Evolutionary conservation across 2,329 filamentous ascomycete genomes (phyloP).

Genomic region (Fusarium robinianum): DNA sequence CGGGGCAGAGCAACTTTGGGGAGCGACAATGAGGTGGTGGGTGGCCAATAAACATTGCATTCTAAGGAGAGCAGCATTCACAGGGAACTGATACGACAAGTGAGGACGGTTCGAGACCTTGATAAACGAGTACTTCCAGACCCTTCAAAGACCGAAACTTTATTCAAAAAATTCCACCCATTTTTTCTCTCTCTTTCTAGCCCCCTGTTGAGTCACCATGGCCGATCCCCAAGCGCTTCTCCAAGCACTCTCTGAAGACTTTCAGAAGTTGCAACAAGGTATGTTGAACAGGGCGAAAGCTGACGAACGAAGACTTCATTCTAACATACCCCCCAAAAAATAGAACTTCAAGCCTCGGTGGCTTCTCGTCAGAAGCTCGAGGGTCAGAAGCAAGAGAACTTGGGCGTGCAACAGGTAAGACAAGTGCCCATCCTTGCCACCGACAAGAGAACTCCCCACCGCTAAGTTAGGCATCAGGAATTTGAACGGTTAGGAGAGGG

Average conservation of each 20-base stretch:
- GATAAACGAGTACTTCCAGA: no score
- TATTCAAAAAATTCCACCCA: not conserved
- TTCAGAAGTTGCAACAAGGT: slow-evolving; percentile 85
- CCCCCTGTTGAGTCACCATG: slow-evolving; percentile 50
- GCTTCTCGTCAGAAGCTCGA: slow-evolving; percentile 88
- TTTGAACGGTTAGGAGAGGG: slow-evolving; percentile 78
- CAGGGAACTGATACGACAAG: no score
- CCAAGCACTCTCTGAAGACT: slow-evolving; percentile 84
- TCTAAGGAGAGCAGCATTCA: no score
- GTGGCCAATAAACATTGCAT: no score
- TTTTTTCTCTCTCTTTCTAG: not conserved
- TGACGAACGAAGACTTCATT: not conserved
- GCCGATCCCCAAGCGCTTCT: slow-evolving; percentile 75
- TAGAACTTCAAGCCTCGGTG: slow-evolving; percentile 79
- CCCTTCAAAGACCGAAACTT: slow-evolving; percentile 3
- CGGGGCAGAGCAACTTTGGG: slow-evolving; percentile 31
- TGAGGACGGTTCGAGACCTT: no score
- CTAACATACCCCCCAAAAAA: slow-evolving; percentile 14
- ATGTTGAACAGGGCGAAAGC: slow-evolving; percentile 29
- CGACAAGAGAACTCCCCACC: no score
- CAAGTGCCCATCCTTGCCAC: not conserved
- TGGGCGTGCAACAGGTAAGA: slow-evolving; percentile 77
- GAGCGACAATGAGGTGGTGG: no score
- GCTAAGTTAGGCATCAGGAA: slow-evolving; percentile 60
- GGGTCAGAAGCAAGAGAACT: slow-evolving; percentile 91